Conservation (phyloP, 495 filamentous ascomycete species). For the Terfezia claveryi region DNA sequence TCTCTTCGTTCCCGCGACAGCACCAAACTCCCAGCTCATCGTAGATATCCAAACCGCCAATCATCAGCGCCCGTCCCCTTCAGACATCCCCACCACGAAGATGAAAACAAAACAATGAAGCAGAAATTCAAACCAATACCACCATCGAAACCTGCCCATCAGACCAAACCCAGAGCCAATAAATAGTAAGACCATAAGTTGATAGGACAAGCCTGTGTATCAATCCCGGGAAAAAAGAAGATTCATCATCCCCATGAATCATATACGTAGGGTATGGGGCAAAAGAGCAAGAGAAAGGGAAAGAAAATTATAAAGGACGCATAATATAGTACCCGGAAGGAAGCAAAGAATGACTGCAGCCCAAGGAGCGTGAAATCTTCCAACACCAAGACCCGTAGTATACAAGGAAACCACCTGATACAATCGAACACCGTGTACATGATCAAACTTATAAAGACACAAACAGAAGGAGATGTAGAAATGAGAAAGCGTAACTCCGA, state of each 20-base stretch:
- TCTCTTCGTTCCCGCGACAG: no score
- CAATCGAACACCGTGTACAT: not conserved
- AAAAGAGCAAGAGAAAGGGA: constrained; percentile 4
- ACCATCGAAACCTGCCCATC: not conserved
- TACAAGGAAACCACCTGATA: not conserved
- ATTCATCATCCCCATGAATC: no score
- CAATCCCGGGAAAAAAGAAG: no score
- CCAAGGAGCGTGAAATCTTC: no score
- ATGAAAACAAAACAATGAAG: no score
- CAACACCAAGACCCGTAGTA: not conserved
- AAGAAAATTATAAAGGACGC: not conserved
- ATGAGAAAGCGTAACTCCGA: not conserved
- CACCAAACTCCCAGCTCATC: no score
- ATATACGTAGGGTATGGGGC: not conserved
- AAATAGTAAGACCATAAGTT: constrained; percentile 5
- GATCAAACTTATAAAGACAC: not conserved
- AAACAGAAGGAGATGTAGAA: not conserved
- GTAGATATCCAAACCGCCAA: no score
- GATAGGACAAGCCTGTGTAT: not conserved
- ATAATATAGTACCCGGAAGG: not conserved
- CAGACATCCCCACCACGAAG: no score
- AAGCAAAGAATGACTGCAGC: not conserved
- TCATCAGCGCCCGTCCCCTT: no score
- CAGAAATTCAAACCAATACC: not conserved
- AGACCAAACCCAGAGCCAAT: constrained; percentile 1